Percentiles rank a stretch among this genome's conserved stretches.
Evolutionary conservation across 345 rosid genomes (phyloP).

Genomic region (Laguncularia racemosa): DNA sequence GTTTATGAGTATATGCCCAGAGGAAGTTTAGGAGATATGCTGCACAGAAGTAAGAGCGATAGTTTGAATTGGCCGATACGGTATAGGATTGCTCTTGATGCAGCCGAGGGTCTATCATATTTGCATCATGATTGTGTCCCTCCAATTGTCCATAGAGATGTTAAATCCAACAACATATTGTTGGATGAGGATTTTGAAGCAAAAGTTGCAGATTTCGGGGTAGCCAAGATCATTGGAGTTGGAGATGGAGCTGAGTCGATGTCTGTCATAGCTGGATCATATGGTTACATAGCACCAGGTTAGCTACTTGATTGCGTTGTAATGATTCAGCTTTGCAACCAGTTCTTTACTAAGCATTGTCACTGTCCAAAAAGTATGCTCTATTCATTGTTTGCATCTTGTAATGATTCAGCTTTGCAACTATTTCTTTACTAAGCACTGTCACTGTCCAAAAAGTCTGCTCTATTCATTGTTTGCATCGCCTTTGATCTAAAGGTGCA

Average conservation of each 20-base stretch:
- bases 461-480: neutral
- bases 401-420: neutral
- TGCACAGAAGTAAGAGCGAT: constrained; percentile 50
- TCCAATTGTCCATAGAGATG: constrained; percentile 87
- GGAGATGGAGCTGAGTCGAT: constrained; percentile 50
- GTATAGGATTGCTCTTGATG: constrained; percentile 68
- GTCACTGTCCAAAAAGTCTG: neutral
- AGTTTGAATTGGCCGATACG: constrained; percentile 63
- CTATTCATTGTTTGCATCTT: neutral
- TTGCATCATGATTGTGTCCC: constrained; percentile 93
- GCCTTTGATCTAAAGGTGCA: too few species aligned
- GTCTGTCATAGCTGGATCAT: constrained; percentile 88
- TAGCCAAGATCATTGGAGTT: constrained; percentile 59
- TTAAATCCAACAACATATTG: constrained; percentile 81
- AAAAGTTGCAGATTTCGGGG: constrained; percentile 85
- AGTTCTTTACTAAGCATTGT: neutral
- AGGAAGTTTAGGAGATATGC: constrained; percentile 73
- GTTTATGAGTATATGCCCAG: constrained; percentile 93
- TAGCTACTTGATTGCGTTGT: constrained; percentile 7
- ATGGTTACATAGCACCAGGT: constrained; percentile 98
- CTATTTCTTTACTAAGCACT: neutral
- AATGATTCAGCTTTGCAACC: neutral
- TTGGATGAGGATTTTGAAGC: constrained; percentile 67
- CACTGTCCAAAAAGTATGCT: neutral
- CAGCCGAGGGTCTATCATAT: constrained; percentile 83